Base-by-base conservation (phyloP, 208 protist species). In the Crithidia mellificae region DNA sequence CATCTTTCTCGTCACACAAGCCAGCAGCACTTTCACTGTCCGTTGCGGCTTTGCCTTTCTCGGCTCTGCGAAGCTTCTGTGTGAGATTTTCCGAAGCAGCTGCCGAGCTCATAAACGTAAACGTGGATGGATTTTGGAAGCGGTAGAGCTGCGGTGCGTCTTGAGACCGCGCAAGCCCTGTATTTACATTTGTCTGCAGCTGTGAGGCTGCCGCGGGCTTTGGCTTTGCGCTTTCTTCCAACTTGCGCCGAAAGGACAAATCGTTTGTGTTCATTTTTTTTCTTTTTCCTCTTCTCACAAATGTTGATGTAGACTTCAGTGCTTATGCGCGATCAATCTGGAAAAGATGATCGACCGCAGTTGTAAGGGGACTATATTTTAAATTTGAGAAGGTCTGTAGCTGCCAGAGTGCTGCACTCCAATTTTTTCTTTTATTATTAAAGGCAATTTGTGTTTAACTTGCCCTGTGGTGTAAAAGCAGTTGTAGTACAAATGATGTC, bases 121-220 rank as follows among this genome's bases (percentile, higher is more conserved):
- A 92, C n/a, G 72, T 80, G 2, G 77, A 74, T 14, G 90, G 90
- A 19, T 68, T 80, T 66, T 95, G 81, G 66, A 95, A 95, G 55
- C 74, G 82, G 73, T 95, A 95, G n/a, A 95, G 72, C 36, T 83
- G 71, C 8, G 64, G 53, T 24, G 87, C 81, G 51, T 90, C 82
- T 44, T 58, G 51, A 19, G 76, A 76, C 7, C 81, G 63, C 11
- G 86, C 76, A 59, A 93, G 68, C n/a, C 82, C 85, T 15, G 43
- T 80, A 71, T 92, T 81, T 77, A 95, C 87, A 85, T 93, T 85
- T 54, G 74, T 75, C 65, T 91, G 78, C 52, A 93, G 66, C 32
- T 90, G 72, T 25, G 78, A 92, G 14, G 66, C 70, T 25, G 79
- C 47, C 8, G 50, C 69, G 6, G 49, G 79, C 62, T 88, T 79